phyloP scores from a whole-genome alignment of 2,329 filamentous ascomycete genomes.

The Ceratocystiopsis sp. region DNA sequence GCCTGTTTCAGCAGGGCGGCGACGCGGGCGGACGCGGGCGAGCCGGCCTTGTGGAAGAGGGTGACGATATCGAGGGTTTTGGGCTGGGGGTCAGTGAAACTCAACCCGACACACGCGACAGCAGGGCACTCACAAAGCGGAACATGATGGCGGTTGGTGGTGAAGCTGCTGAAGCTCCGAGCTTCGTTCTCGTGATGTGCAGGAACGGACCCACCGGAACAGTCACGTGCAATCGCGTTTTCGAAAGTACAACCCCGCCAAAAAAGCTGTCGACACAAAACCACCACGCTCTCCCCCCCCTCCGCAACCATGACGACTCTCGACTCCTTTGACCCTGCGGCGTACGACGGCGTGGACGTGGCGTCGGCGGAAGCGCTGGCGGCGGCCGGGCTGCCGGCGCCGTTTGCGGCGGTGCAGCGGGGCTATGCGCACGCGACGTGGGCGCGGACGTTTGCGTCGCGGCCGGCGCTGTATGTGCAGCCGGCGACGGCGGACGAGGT shows the following conservation, averaged over 20 bases:
- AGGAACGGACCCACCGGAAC: too few relatives aligned
- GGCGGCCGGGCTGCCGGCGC: constrained; percentile 21
- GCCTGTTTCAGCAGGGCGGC: constrained; percentile 66
- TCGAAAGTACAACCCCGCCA: too few relatives aligned
- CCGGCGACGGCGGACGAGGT: constrained; percentile 67
- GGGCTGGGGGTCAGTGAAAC: constrained; percentile 27
- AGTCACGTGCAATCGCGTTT: too few relatives aligned
- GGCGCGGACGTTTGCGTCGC: constrained; percentile 81
- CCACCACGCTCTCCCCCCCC: background rate
- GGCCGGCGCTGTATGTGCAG: constrained; percentile 80
- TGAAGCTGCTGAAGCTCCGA: background rate
- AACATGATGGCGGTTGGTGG: constrained; percentile 4
- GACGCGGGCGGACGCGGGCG: constrained; percentile 54
- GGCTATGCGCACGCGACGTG: constrained; percentile 76
- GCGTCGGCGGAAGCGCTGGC: too few relatives aligned
- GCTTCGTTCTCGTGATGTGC: too few relatives aligned
- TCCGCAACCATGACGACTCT: background rate
- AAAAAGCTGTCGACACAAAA: too few relatives aligned
- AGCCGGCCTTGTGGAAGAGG: constrained; percentile 77
- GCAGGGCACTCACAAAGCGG: constrained; percentile 8
- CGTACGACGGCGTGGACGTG: constrained; percentile 8
- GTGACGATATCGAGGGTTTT: constrained; percentile 84
- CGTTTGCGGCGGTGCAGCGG: constrained; percentile 60
- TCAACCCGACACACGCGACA: background rate
- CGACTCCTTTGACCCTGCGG: constrained; percentile 7